A percentile compares a stretch with the other conserved stretches of the same genome.
These are phyloP conservation scores for Penicillium tannophilum DNA, from an alignment of 495 filamentous ascomycete genomes.

Conservation along the genomic window DNA sequence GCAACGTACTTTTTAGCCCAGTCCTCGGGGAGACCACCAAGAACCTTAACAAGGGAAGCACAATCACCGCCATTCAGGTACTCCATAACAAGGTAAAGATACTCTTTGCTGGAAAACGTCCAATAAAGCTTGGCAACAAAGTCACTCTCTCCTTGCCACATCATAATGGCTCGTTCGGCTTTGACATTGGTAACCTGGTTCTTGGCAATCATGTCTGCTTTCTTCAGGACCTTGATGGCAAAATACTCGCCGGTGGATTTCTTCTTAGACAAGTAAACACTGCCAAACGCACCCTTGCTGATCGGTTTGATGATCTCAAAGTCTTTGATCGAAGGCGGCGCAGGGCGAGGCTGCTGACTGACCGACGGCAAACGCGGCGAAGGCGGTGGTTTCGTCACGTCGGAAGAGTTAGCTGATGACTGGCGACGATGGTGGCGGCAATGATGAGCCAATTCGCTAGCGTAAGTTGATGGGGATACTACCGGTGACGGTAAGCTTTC, in stretches of 20 bases:
- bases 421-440: constrained; percentile 83
- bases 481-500: constrained; percentile 84
- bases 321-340: constrained; percentile 94
- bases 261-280: constrained; percentile 97
- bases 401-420: constrained; percentile 84
- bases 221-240: constrained; percentile 97
- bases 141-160: constrained; percentile 99
- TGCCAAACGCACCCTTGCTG: constrained; percentile 97
- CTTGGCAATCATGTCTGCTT: constrained; percentile 99
- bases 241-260: constrained; percentile 98
- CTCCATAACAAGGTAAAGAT: constrained; percentile 98
- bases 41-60: constrained; percentile 90
- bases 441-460: constrained; percentile 69
- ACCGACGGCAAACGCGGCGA: constrained; percentile 78
- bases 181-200: constrained; percentile 99
- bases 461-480: constrained; percentile 81
- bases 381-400: constrained; percentile 65
- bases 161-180: constrained; percentile 99
- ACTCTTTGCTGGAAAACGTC: constrained; percentile 99
- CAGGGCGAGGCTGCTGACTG: constrained; percentile 76
- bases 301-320: constrained; percentile 99
- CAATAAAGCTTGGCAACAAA: constrained; percentile 99
- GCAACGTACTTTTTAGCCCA: constrained; percentile 97
- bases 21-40: constrained; percentile 89
- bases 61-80: constrained; percentile 98